Evolutionary conservation across 768 basidiomycete species (phyloP).

Genomic region (Mycena vitilis): DNA sequence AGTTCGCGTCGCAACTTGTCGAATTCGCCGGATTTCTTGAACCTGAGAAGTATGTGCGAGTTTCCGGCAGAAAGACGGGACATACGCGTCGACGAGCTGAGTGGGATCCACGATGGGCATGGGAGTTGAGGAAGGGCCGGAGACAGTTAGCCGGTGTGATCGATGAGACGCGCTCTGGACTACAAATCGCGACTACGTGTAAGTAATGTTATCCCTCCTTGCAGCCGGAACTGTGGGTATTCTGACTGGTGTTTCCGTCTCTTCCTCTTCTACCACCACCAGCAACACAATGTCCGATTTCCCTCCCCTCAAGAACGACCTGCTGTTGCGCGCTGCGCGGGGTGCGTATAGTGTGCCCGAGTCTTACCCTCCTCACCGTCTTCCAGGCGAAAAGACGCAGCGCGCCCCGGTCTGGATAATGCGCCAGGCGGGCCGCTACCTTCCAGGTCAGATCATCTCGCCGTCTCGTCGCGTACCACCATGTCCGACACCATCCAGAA

Average conservation of each 20-base stretch:
- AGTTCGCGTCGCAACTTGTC: conserved; percentile 77
- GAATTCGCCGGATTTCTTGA: conserved; percentile 85
- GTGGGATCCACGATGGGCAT: conserved; percentile 69
- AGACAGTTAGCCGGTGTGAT: not conserved
- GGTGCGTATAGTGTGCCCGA: conserved; percentile 54
- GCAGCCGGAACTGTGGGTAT: conserved; percentile 28
- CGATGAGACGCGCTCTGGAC: conserved; percentile 6
- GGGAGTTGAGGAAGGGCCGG: conserved; percentile 2
- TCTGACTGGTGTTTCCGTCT: conserved; percentile 28
- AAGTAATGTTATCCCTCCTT: conserved; percentile 13
- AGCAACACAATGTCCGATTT: conserved; percentile 57
- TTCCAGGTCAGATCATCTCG: conserved; percentile 77
- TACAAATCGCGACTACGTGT: conserved; percentile 21
- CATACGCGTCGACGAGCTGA: conserved; percentile 73
- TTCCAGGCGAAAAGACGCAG: conserved; percentile 82
- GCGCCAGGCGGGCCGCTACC: conserved; percentile 96
- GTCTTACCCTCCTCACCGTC: conserved; percentile 9
- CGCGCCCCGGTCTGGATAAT: conserved; percentile 98
- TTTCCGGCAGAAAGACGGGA: not conserved
- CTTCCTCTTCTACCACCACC: conserved; percentile 31
- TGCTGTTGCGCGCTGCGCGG: conserved; percentile 87
- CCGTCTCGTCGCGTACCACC: conserved; percentile 15
- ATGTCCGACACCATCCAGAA: conserved; percentile 60
- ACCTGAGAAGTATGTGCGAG: conserved; percentile 53
- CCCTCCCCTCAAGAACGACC: conserved; percentile 86